Percentiles rank a stretch among this genome's conserved stretches.
Conservation (phyloP, 2,329 filamentous ascomycete genomes). For the Lojkania enalia region DNA sequence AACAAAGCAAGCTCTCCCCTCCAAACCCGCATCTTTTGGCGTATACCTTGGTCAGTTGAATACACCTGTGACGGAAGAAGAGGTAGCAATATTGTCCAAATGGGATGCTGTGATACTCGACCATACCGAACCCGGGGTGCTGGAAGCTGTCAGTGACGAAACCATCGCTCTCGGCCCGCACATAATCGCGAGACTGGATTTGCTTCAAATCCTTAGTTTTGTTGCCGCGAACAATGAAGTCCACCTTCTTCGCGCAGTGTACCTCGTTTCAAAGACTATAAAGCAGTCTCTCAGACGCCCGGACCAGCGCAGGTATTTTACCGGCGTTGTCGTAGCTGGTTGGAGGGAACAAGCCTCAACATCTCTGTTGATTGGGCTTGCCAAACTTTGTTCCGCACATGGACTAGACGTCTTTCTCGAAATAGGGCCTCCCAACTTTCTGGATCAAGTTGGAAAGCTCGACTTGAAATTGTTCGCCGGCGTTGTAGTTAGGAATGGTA, state of each 20-base stretch:
- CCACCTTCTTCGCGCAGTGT: slow-evolving; percentile 29
- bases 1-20: slow-evolving; percentile 20
- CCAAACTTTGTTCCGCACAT: slow-evolving; percentile 33
- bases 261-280: slow-evolving; percentile 31
- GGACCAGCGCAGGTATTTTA: slow-evolving; percentile 33
- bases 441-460: slow-evolving; percentile 30
- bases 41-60: slow-evolving; percentile 39
- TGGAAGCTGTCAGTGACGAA: slow-evolving; percentile 34
- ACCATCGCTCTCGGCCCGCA: slow-evolving; percentile 30
- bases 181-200: slow-evolving; percentile 38
- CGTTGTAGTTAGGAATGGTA: slow-evolving; percentile 40
- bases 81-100: slow-evolving; percentile 31
- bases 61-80: slow-evolving; percentile 29
- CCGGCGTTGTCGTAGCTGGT: slow-evolving; percentile 37
- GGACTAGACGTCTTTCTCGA: slow-evolving; percentile 42
- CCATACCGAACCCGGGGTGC: slow-evolving; percentile 31
- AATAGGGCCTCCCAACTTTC: slow-evolving; percentile 37
- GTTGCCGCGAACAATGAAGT: slow-evolving; percentile 25
- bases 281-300: slow-evolving; percentile 28
- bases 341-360: slow-evolving; percentile 37
- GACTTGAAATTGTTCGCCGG: slow-evolving; percentile 35
- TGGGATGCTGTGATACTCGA: slow-evolving; percentile 42
- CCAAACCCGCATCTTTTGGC: slow-evolving; percentile 40
- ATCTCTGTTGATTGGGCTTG: slow-evolving; percentile 34
- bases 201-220: slow-evolving; percentile 29